Percentiles rank a stretch among this genome's conserved stretches.
phyloP scores from a whole-genome alignment of 257 asterid species.

The Nicotiana obtusifolia region DNA sequence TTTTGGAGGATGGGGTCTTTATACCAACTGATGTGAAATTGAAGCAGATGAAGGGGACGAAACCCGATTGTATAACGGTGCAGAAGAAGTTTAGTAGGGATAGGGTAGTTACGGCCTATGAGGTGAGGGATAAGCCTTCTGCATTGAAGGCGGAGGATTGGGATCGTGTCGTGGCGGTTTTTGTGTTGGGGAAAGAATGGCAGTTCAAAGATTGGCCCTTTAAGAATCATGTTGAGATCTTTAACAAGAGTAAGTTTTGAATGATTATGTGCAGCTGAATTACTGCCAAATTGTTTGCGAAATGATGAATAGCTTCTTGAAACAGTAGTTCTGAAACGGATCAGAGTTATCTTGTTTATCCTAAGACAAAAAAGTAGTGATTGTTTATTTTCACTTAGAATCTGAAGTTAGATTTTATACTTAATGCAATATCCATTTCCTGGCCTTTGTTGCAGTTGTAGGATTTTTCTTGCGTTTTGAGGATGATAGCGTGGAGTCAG shows the following conservation, averaged over 20 bases:
- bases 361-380: neutral
- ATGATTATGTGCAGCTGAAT: neutral
- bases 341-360: neutral
- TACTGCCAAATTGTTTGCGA: neutral
- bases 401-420: neutral
- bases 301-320: neutral
- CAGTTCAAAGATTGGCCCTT: slow-evolving; percentile 99
- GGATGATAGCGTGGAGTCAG: slow-evolving; percentile 98
- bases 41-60: slow-evolving; percentile 77
- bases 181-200: slow-evolving; percentile 99
- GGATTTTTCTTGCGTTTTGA: slow-evolving; percentile 97
- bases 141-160: slow-evolving; percentile 84
- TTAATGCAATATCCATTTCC: neutral
- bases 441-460: slow-evolving; percentile 50
- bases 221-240: slow-evolving; percentile 91
- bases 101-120: slow-evolving; percentile 88
- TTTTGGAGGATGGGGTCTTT: slow-evolving; percentile 91
- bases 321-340: neutral
- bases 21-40: slow-evolving; percentile 83
- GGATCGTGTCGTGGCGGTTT: slow-evolving; percentile 98
- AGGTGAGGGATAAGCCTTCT: slow-evolving; percentile 97
- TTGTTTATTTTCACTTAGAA: neutral
- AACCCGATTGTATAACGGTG: slow-evolving; percentile 96
- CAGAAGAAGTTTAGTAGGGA: slow-evolving; percentile 99
- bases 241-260: slow-evolving; percentile 69